Evolutionary conservation across 352 stramenopile genomes (phyloP), one percentile per base, ranked within the genome.

Genomic region (Pythium phragmitis): DNA sequence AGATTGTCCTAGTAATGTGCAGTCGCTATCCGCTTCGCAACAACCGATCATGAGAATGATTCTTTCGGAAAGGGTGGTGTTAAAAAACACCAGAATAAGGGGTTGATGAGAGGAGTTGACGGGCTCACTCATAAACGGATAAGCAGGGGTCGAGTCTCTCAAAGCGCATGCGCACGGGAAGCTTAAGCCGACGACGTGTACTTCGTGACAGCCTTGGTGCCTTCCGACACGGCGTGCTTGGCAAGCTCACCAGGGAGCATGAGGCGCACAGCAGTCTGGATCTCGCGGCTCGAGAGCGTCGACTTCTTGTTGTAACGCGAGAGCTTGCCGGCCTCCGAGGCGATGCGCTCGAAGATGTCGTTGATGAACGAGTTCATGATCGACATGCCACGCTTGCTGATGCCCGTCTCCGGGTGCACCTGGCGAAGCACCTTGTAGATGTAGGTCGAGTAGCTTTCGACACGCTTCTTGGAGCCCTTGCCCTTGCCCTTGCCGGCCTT

Each of bases 321-420:
- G 43, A 98, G 81, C 79, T 97, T 97, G 72, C 92, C 95, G 60
- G 97, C 96, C 82, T 99, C 96, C 50, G 87, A 93, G 30, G 97
- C 96, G 57, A 99, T 98, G 62, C 96, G 91, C 79, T 99, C 97
- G 77, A 99, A 99, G 65, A 98, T 98, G 76, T 99, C 96, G 82
- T 99, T 98, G 78, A 99, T 98, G 81, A 99, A 99, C 66, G 96
- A 99, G 89, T 98, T 98, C 94, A 98, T 98, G 85, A 99, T 98
- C 57, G 92, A 98, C 96, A 99, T 99, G 54, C 91, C 96, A 67
- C 95, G 95, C 89, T 97, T 97, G 79, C 85, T 98, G 76, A 99
- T 99, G 76, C 96, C 96, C 67, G 92, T 98, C 67, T 98, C 94
- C 8, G 96, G 94, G 83, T 99, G 95, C 70, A 99, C 95, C 77